Conservation (phyloP, 257 asterid genomes). For the Petunia secreta region DNA sequence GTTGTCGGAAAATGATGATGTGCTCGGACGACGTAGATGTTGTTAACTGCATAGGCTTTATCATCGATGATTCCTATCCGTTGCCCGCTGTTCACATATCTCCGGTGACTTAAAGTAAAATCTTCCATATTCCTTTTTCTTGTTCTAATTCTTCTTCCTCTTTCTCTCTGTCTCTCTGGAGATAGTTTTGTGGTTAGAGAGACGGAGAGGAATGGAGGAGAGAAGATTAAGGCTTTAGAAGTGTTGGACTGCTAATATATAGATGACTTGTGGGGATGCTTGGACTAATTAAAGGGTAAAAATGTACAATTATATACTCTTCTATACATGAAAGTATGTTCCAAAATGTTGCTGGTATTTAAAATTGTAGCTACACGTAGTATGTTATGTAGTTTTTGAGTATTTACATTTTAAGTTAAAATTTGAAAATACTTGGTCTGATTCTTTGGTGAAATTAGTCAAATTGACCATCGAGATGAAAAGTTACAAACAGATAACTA, state of each 20-base stretch:
- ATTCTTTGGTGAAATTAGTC: neutral
- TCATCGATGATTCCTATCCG: slow-evolving; percentile 26
- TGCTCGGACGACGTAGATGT: slow-evolving; percentile 28
- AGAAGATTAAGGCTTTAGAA: slow-evolving; percentile 16
- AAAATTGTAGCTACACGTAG: neutral
- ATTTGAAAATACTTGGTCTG: neutral
- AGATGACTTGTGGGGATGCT: neutral
- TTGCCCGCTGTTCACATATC: slow-evolving; percentile 13
- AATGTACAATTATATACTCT: neutral
- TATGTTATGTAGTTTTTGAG: neutral
- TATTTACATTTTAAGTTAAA: neutral
- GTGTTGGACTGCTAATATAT: slow-evolving; percentile 7
- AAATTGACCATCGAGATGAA: neutral
- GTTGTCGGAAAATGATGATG: neutral
- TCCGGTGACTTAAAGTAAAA: slow-evolving; percentile 6
- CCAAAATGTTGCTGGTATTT: too few species aligned
- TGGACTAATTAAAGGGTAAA: slow-evolving; percentile 4
- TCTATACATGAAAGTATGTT: too few species aligned
- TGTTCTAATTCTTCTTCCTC: neutral
- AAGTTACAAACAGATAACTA: neutral
- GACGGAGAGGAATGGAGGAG: slow-evolving; percentile 25
- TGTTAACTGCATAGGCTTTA: slow-evolving; percentile 27
- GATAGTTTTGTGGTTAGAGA: slow-evolving; percentile 16
- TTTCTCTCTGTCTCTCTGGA: neutral
- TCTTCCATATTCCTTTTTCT: slow-evolving; percentile 30